phyloP scores from a whole-genome alignment of 164 flowering plant species.

The Macadamia tetraphylla region DNA sequence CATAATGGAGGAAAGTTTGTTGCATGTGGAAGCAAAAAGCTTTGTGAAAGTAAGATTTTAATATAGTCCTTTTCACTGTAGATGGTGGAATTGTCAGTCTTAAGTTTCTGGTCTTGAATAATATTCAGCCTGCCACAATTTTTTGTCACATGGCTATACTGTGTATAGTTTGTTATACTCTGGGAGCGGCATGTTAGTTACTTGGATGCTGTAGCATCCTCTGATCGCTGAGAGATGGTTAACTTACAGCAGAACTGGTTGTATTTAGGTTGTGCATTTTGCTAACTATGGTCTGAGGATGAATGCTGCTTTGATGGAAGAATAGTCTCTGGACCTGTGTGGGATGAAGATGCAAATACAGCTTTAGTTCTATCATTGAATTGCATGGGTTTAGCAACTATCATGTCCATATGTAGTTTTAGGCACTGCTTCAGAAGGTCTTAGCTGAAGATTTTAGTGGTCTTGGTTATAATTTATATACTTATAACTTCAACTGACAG shows the following conservation, averaged over 20 bases:
- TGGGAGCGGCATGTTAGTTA: not conserved
- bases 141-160: conserved; percentile 5
- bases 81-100: conserved; percentile 1
- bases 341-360: not conserved
- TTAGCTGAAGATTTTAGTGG: too few relatives aligned
- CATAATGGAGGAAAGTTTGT: too few relatives aligned
- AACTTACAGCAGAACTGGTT: not conserved
- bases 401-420: too few relatives aligned
- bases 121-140: conserved; percentile 10
- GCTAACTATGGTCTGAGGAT: not conserved
- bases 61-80: conserved; percentile 1
- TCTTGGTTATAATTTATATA: too few relatives aligned
- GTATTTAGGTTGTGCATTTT: not conserved
- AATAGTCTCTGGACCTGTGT: not conserved
- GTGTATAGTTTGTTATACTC: conserved; percentile 10
- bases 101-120: conserved; percentile 11
- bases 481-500: too few relatives aligned
- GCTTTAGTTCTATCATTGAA: not conserved
- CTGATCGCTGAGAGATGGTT: conserved; percentile 12
- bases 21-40: too few relatives aligned
- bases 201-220: conserved; percentile 10
- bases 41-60: too few relatives aligned
- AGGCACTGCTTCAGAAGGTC: too few relatives aligned
- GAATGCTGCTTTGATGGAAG: not conserved
- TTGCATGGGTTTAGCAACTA: not conserved